A percentile compares a stretch with the other conserved stretches of the same genome.
These are phyloP conservation scores for Plasmodium ovale DNA, from an alignment of 169 alveolate species.

Conservation along the genomic window DNA sequence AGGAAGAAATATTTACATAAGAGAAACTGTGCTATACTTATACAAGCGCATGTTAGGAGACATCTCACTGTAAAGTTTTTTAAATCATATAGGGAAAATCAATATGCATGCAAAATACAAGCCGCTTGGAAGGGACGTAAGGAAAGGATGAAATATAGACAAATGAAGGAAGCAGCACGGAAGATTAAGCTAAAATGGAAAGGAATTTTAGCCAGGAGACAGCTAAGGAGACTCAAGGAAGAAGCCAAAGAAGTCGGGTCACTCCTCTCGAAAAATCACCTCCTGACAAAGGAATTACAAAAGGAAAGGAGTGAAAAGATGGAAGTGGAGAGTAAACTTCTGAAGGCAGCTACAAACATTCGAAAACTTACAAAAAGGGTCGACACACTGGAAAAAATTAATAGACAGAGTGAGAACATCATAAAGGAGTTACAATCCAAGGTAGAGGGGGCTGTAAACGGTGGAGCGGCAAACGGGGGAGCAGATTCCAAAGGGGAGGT, in stretches of 20 bases:
- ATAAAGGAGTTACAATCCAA: slow-evolving; percentile 22
- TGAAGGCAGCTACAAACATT: slow-evolving; percentile 85
- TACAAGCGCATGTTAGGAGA: slow-evolving; percentile 44
- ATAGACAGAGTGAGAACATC: slow-evolving; percentile 46
- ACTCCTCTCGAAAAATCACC: slow-evolving; percentile 79
- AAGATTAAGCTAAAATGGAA: slow-evolving; percentile 87
- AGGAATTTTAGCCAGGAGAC: slow-evolving; percentile 85
- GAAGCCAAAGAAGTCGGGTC: slow-evolving; percentile 86
- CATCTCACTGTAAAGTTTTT: slow-evolving; percentile 10
- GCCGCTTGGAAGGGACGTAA: slow-evolving; percentile 81
- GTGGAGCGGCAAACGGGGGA: neutral
- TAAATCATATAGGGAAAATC: slow-evolving; percentile 60
- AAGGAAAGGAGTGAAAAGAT: slow-evolving; percentile 82
- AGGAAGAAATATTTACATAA: slow-evolving; percentile 20
- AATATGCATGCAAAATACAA: slow-evolving; percentile 85
- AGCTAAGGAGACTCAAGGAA: slow-evolving; percentile 84
- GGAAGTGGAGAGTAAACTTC: slow-evolving; percentile 84
- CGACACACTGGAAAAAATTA: slow-evolving; percentile 79
- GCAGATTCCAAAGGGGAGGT: neutral
- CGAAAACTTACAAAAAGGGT: slow-evolving; percentile 74
- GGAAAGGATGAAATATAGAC: slow-evolving; percentile 75
- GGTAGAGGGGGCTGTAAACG: neutral
- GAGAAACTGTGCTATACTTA: slow-evolving; percentile 26
- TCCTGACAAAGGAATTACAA: slow-evolving; percentile 81
- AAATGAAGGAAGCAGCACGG: slow-evolving; percentile 77